Conservation (phyloP, 345 rosid genomes). For the Eucalyptus urophylla region DNA sequence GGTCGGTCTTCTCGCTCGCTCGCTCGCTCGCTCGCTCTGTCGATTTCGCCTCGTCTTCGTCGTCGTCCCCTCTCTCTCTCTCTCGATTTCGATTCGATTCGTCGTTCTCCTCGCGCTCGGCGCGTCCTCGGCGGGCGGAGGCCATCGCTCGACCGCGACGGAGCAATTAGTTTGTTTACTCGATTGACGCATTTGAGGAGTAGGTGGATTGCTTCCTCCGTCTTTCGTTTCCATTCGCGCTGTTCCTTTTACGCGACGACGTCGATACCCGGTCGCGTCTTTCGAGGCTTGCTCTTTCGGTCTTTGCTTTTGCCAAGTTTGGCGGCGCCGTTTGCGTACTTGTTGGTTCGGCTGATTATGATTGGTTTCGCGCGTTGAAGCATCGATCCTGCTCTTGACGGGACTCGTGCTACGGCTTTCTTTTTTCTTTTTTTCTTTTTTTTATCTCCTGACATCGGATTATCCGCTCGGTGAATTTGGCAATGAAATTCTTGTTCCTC, state of each 20-base stretch:
- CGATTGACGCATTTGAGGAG: not conserved
- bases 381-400: not conserved
- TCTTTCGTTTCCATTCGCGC: not conserved
- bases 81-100: not conserved
- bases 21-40: not conserved
- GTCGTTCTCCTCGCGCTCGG: not conserved
- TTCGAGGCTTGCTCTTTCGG: not conserved
- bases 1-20: slow-evolving; percentile 5
- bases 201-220: not conserved
- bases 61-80: not conserved
- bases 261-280: not conserved
- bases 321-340: not conserved
- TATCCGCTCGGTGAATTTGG: not conserved
- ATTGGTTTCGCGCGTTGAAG: not conserved
- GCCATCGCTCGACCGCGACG: not conserved
- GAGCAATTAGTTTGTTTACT: not conserved
- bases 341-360: not conserved
- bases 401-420: not conserved
- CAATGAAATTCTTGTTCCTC: not conserved
- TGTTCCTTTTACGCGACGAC: not conserved
- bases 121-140: not conserved
- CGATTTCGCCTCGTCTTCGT: not conserved
- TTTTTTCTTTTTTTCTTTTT: not conserved
- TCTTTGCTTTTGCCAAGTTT: not conserved
- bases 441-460: not conserved